phyloP scores from a whole-genome alignment of 108 stramenopile genomes.

The Cyclotella sp. region DNA sequence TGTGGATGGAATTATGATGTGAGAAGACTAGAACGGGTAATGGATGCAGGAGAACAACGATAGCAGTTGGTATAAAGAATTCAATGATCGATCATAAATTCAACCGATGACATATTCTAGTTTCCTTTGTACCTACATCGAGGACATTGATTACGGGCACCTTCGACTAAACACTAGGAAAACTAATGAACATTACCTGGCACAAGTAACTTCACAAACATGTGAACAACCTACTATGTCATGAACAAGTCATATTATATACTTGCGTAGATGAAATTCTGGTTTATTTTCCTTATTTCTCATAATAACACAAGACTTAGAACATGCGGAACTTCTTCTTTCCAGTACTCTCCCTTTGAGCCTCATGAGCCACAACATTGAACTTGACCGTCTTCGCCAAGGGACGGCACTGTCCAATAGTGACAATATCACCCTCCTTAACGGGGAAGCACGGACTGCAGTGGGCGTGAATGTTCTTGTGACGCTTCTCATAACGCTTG shows the following conservation, averaged over 20 bases:
- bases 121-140: too few species aligned
- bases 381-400: conserved; percentile 99
- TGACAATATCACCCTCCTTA: conserved; percentile 99
- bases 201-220: too few species aligned
- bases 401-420: conserved; percentile 99
- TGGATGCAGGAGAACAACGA: background rate
- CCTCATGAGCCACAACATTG: conserved; percentile 91
- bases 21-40: background rate
- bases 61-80: too few species aligned
- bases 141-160: too few species aligned
- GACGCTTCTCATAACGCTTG: conserved; percentile 99
- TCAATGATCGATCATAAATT: too few species aligned
- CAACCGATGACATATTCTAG: too few species aligned
- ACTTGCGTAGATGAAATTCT: too few species aligned
- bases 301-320: conserved; percentile 50
- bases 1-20: background rate
- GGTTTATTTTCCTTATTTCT: background rate
- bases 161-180: too few species aligned
- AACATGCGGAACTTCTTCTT: conserved; percentile 94
- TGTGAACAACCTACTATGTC: too few species aligned
- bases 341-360: conserved; percentile 72
- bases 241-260: too few species aligned
- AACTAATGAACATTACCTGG: too few species aligned
- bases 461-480: conserved; percentile 99
- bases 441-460: conserved; percentile 97